These are phyloP conservation scores for Leucosporidium creatinivorum DNA, from an alignment of 768 basidiomycete genomes.

Conservation along the genomic window DNA sequence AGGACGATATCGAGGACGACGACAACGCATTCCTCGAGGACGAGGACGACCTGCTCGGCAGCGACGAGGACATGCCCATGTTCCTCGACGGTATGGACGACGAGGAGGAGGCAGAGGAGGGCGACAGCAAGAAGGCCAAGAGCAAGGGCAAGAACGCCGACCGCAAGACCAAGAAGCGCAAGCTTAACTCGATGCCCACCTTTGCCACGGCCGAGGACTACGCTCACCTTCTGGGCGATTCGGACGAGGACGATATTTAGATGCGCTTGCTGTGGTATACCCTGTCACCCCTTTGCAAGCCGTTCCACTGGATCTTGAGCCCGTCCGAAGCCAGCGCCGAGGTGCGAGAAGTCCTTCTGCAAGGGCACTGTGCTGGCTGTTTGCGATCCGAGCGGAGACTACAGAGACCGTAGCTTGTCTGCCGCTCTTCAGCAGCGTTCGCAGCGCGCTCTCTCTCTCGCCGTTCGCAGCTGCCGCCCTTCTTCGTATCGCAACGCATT, in stretches of 20 bases:
- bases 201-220: slow-evolving; percentile 38
- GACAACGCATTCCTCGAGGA: slow-evolving; percentile 33
- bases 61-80: slow-evolving; percentile 26
- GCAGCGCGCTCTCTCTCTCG: too few species aligned
- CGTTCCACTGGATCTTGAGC: too few species aligned
- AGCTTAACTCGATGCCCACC: slow-evolving; percentile 35
- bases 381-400: too few species aligned
- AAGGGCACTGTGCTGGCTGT: too few species aligned
- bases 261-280: too few species aligned
- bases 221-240: slow-evolving; percentile 29
- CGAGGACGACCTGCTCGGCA: slow-evolving; percentile 29
- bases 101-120: slow-evolving; percentile 10
- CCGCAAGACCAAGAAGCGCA: slow-evolving; percentile 29
- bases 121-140: not conserved
- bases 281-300: too few species aligned
- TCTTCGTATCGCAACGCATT: too few species aligned
- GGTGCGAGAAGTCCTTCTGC: not conserved
- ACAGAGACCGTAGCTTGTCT: too few species aligned
- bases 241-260: slow-evolving; percentile 27
- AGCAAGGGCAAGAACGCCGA: not conserved
- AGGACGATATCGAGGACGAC: slow-evolving; percentile 20
- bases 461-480: too few species aligned
- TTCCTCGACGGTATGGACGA: not conserved
- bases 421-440: too few species aligned
- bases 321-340: not conserved